Base-by-base conservation (phyloP, 2,329 filamentous ascomycete species). In the Penicillium sp. region DNA sequence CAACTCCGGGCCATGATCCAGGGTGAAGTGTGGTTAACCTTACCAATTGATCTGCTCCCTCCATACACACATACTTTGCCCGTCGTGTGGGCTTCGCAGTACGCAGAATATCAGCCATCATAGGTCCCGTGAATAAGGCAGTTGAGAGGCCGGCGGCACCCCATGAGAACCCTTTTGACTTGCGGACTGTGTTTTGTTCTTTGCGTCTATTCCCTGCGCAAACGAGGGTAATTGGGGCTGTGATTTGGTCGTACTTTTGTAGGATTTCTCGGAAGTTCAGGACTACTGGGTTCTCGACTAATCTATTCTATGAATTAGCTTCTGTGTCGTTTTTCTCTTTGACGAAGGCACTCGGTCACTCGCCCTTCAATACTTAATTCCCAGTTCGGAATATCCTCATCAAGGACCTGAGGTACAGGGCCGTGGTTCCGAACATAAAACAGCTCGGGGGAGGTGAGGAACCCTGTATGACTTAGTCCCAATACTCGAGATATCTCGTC, bases 391-490 rank as follows among this genome's bases (percentile, higher is more conserved):
- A 90, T 84, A 4, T 89, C 84, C 23, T 83, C 77, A 58, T 95
- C 89, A 8, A 81, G 78, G 16, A 94, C 88, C 50, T 82, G 76
- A 1, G 91, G 92, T 7, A 96, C 91, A 0, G 85, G 77, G 13
- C 92, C 92, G 76, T 96, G 92, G 65, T 96, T 96, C 33, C 92
- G 80, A 8, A 96, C 92, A 70, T 95, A 96, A 73, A 95, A 94
- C 1, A 96, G 77, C 62, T 95, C 88, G 12, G 90, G 88, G 36
- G 86, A 89, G 0, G 91, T 96, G 34, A 96, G 76, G 67, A 96
- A 96, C 0, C 92, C 90, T 75, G 82, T 2, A 7, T 13, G 15
- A 6, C 8, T 18, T 39, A 21, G 21, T 16, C 4, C 8, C 9
- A 12, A 39, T 23, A 23, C 12, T 9, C 9, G 13, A 4, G 2